Base-by-base conservation (phyloP, 164 flowering plant genomes). In the Nymphaea colorata region DNA sequence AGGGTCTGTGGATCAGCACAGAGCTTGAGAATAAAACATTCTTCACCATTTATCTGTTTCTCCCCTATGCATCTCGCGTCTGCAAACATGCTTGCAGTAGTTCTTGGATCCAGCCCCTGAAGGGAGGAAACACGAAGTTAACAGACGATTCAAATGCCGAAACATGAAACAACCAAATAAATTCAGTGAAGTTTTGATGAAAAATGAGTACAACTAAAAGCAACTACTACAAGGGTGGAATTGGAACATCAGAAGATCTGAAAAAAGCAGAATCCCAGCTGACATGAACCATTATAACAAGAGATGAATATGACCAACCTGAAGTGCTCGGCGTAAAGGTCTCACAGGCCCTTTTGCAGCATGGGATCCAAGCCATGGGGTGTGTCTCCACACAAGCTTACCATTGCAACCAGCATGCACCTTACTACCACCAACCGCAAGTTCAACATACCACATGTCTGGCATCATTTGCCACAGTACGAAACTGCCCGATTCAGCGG, bases 11-110 rank as follows among this genome's bases (percentile, higher is more conserved):
- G 5, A 64, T 75, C 73, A 0, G 90, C 79, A 3, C 90, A 96
- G 0, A 87, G 82, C 82, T 87, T 90, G 2, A 92, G 86, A 3
- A 81, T 79, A 79, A 92, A 92, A 65, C 96, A 92, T 11, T 80
- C 93, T 44, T 92, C 98, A 4, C 79, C 68, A 73, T 81, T 80
- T 10, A 88, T 78, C 43, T 70, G 75, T 73, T 87, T 84, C 72
- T 92, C 98, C 10, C 91, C 96, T 0, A 88, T 78, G 83, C 93
- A 88, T 0, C 81, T 79, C 3, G 96, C 93, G 8, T 87, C 89
- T 11, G 75, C 61, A 82, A 92, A 92, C 62, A 92, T 64, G 75
- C 83, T 87, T 5, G 95, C 86, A 2, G 88, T 87, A 41, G 85
- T 80, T 73, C 88, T 78, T 0, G 98, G 98, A 63, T 90, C 98